Percentiles rank a stretch among this genome's conserved stretches.
Conservation (phyloP, 2,329 filamentous ascomycete species). For the Ilyonectria destructans region DNA sequence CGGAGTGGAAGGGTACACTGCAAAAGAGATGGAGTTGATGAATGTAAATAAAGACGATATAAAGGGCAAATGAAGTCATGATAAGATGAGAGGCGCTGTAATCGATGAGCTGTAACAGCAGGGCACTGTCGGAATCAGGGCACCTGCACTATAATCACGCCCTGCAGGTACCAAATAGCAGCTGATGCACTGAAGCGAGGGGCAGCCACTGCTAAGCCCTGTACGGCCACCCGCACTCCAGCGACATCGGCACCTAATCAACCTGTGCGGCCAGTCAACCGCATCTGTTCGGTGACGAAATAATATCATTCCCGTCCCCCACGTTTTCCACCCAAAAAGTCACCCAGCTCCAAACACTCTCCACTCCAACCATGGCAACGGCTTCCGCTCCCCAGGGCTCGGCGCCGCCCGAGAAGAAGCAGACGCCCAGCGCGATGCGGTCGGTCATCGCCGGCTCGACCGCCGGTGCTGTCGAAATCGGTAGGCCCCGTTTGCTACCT, state of each 20-base stretch:
- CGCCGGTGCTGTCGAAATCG: conserved; percentile 96
- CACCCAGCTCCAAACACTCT: not conserved
- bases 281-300: conserved; percentile 47
- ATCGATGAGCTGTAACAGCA: not conserved
- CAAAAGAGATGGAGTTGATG: conserved; percentile 50
- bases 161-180: not conserved
- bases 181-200: not conserved
- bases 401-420: conserved; percentile 51
- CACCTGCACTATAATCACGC: not conserved
- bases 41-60: not conserved
- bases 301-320: conserved; percentile 23
- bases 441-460: conserved; percentile 93
- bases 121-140: no score
- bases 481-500: conserved; percentile 60
- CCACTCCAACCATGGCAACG: conserved; percentile 49
- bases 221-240: conserved; percentile 24
- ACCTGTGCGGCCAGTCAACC: conserved; percentile 6
- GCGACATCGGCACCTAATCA: conserved; percentile 45
- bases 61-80: not conserved
- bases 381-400: conserved; percentile 43
- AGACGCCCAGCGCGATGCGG: conserved; percentile 82
- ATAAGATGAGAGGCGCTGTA: conserved; percentile 4
- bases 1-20: conserved; percentile 56
- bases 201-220: not conserved
- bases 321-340: conserved; percentile 17